Evolutionary conservation across 2,329 filamentous ascomycete genomes (phyloP).

Genomic region (Ceratocystis albifundus): DNA sequence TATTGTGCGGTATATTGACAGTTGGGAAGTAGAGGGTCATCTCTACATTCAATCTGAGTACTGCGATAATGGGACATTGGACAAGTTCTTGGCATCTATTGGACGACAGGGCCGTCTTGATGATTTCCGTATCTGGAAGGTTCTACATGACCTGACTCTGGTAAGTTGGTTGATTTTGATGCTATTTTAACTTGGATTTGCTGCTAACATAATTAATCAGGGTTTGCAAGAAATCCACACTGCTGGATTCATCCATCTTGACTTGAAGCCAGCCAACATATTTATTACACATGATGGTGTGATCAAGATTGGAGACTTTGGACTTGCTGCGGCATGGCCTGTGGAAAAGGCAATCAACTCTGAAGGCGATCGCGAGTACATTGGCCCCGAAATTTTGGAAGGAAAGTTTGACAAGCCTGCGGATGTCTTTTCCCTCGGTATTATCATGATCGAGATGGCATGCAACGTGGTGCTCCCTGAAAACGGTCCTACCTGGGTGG

Average conservation of each 20-base stretch:
- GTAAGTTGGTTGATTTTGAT: constrained; percentile 43
- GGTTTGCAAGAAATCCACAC: constrained; percentile 85
- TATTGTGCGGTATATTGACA: constrained; percentile 69
- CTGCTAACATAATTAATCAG: constrained; percentile 34
- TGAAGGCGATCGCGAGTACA: constrained; percentile 92
- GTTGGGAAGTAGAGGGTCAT: constrained; percentile 75
- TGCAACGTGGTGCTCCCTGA: constrained; percentile 89
- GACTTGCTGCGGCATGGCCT: constrained; percentile 68
- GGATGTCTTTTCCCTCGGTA: constrained; percentile 85
- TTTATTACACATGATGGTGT: constrained; percentile 70
- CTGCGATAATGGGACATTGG: constrained; percentile 85
- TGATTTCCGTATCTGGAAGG: constrained; percentile 98
- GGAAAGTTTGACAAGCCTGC: constrained; percentile 81
- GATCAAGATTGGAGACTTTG: constrained; percentile 79
- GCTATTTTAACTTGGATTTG: background rate
- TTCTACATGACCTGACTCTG: constrained; percentile 71
- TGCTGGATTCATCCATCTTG: constrained; percentile 72
- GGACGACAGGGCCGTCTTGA: constrained; percentile 79
- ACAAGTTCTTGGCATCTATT: constrained; percentile 70
- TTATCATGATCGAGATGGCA: constrained; percentile 90
- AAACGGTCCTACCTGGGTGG: constrained; percentile 84
- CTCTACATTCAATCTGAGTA: constrained; percentile 97
- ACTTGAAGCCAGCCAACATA: constrained; percentile 76
- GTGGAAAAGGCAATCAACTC: constrained; percentile 66
- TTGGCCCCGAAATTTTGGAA: constrained; percentile 81